Percentiles rank a stretch among this genome's conserved stretches.
phyloP scores from a whole-genome alignment of 805 yeast genomes.

The Lachancea fermentati region DNA sequence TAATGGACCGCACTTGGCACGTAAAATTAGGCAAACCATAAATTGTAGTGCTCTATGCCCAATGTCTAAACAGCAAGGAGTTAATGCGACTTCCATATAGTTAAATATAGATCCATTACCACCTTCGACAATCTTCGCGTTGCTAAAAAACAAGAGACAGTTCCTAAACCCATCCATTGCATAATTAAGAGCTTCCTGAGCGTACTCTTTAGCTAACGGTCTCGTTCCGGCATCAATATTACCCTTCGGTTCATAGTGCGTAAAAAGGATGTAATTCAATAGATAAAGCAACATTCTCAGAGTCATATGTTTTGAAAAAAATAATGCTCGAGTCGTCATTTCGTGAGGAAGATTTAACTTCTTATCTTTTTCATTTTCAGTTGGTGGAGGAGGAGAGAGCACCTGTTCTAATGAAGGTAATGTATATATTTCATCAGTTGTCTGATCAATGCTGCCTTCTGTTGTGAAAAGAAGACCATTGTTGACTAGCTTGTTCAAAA shows the following conservation, averaged over 20 bases:
- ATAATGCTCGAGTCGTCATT: conserved; percentile 36
- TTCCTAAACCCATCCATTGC: conserved; percentile 41
- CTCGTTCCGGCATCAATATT: conserved; percentile 33
- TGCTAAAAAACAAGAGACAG: conserved; percentile 38
- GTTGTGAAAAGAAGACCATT: conserved; percentile 29
- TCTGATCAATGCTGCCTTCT: conserved; percentile 28
- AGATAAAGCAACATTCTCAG: conserved; percentile 46
- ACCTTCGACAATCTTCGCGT: conserved; percentile 31
- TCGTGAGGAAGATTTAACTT: conserved; percentile 36
- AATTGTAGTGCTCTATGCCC: conserved; percentile 56
- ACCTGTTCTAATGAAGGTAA: conserved; percentile 30
- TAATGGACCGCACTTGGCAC: conserved; percentile 42
- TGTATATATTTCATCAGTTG: conserved; percentile 29
- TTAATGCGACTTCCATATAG: conserved; percentile 40
- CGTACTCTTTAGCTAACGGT: conserved; percentile 34
- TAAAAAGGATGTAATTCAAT: conserved; percentile 44
- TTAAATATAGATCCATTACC: conserved; percentile 32
- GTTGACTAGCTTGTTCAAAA: conserved; percentile 23
- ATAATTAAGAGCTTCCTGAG: conserved; percentile 38
- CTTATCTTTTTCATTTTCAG: conserved; percentile 21
- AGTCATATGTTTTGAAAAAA: conserved; percentile 35
- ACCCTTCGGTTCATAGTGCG: conserved; percentile 40
- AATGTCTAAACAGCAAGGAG: conserved; percentile 46
- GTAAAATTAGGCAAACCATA: conserved; percentile 48
- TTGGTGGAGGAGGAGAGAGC: conserved; percentile 13